Conservation (phyloP, 148 eudicot species). For the Salicornia ramosissima region DNA sequence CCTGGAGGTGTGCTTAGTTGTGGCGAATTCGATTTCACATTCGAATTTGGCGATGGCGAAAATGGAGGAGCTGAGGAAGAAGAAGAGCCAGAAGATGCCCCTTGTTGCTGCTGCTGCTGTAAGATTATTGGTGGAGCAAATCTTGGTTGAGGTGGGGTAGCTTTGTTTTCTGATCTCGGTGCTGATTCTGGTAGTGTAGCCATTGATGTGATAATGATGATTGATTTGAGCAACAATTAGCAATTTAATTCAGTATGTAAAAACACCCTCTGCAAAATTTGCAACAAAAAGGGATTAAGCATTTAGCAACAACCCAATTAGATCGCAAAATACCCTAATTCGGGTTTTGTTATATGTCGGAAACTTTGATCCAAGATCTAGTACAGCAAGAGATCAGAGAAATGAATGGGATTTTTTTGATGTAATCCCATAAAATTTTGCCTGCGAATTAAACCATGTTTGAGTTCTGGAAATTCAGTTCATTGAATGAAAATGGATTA, state of each 20-base stretch:
- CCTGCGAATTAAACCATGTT: background rate
- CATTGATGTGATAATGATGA: background rate
- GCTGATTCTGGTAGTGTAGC: background rate
- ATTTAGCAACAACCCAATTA: background rate
- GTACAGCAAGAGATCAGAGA: background rate
- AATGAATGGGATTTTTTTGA: background rate
- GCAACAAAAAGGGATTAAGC: background rate
- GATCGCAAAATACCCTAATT: background rate
- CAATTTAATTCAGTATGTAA: background rate
- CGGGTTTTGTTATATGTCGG: background rate
- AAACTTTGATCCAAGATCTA: background rate
- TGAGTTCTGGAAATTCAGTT: background rate
- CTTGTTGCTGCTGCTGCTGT: constrained; percentile 28
- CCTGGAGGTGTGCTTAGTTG: constrained; percentile 92
- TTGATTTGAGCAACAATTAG: background rate
- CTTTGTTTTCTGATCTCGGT: background rate
- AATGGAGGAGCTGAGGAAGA: constrained; percentile 7
- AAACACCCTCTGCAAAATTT: background rate
- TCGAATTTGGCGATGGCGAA: constrained; percentile 30
- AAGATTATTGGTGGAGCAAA: constrained; percentile 39
- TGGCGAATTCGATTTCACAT: constrained; percentile 27
- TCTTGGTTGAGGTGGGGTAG: constrained; percentile 17
- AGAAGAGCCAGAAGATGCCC: background rate
- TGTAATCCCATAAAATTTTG: background rate
- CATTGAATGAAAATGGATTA: background rate